Evolutionary conservation across 495 filamentous ascomycete species (phyloP).

Genomic region (Talaromyces proteolyticus): DNA sequence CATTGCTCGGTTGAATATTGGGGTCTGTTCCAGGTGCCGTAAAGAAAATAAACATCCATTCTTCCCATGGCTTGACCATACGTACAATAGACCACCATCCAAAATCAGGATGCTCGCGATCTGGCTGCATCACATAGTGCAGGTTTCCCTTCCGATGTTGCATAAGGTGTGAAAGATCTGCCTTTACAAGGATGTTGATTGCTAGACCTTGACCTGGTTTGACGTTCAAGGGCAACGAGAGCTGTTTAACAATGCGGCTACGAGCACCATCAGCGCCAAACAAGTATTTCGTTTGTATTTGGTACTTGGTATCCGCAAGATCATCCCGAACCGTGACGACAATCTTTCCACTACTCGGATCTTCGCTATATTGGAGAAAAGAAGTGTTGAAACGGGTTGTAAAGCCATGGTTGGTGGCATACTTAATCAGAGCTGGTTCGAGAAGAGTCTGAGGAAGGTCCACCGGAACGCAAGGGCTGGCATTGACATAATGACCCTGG

Average conservation of each 20-base stretch:
- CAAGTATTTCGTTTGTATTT: slow-evolving; percentile 44
- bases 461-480: slow-evolving; percentile 40
- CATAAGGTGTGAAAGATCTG: slow-evolving; percentile 46
- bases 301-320: slow-evolving; percentile 30
- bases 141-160: slow-evolving; percentile 45
- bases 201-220: slow-evolving; percentile 49
- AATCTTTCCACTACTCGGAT: slow-evolving; percentile 16
- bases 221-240: slow-evolving; percentile 40
- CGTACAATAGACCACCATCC: slow-evolving; percentile 35
- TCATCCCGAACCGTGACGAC: slow-evolving; percentile 33
- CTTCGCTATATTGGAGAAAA: slow-evolving; percentile 22
- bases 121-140: slow-evolving; percentile 50
- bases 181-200: slow-evolving; percentile 46
- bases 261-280: slow-evolving; percentile 54
- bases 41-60: slow-evolving; percentile 52
- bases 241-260: slow-evolving; percentile 42
- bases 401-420: slow-evolving; percentile 36
- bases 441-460: slow-evolving; percentile 46
- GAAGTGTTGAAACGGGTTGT: slow-evolving; percentile 36
- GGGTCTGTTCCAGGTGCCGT: slow-evolving; percentile 27
- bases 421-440: slow-evolving; percentile 44
- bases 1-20: slow-evolving; percentile 22
- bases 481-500: slow-evolving; percentile 46
- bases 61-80: slow-evolving; percentile 52
- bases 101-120: slow-evolving; percentile 32